Evolutionary conservation across 1,284 basidiomycete species (phyloP).

Genomic region (Pisolithus thermaeus): DNA sequence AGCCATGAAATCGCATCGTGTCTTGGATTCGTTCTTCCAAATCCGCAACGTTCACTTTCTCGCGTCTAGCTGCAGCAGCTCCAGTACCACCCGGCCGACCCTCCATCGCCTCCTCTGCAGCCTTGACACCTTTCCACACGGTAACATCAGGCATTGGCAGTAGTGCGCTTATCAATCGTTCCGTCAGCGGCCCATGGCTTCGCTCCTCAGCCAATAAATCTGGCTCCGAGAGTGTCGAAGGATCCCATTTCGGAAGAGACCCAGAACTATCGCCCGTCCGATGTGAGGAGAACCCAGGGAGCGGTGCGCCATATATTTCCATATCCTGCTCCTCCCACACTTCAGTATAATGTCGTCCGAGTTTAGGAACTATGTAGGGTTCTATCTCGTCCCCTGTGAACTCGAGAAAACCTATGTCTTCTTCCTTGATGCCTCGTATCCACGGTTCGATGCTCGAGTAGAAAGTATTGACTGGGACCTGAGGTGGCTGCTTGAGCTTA

Average conservation of each 20-base stretch:
- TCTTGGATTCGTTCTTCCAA: slow-evolving; percentile 65
- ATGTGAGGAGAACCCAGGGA: slow-evolving; percentile 35
- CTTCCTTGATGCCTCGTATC: slow-evolving; percentile 80
- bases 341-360: slow-evolving; percentile 86
- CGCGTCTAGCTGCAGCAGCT: slow-evolving; percentile 63
- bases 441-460: slow-evolving; percentile 84
- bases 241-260: slow-evolving; percentile 56
- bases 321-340: slow-evolving; percentile 91
- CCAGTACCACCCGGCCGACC: slow-evolving; percentile 69
- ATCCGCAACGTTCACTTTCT: slow-evolving; percentile 67
- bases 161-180: slow-evolving; percentile 74
- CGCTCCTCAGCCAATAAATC: slow-evolving; percentile 64
- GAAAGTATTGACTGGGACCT: slow-evolving; percentile 66
- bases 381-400: slow-evolving; percentile 85
- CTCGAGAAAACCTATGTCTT: slow-evolving; percentile 86
- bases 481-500: slow-evolving; percentile 69
- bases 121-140: slow-evolving; percentile 70
- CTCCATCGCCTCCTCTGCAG: slow-evolving; percentile 78
- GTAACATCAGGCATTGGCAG: slow-evolving; percentile 59
- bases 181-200: slow-evolving; percentile 74
- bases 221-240: slow-evolving; percentile 58
- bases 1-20: slow-evolving; percentile 65
- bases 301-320: slow-evolving; percentile 39
- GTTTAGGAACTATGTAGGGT: slow-evolving; percentile 78
- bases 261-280: slow-evolving; percentile 19